Percentiles rank a stretch among this genome's conserved stretches.
Conservation (phyloP, 306 rosid species). For the Malus orientalis region DNA sequence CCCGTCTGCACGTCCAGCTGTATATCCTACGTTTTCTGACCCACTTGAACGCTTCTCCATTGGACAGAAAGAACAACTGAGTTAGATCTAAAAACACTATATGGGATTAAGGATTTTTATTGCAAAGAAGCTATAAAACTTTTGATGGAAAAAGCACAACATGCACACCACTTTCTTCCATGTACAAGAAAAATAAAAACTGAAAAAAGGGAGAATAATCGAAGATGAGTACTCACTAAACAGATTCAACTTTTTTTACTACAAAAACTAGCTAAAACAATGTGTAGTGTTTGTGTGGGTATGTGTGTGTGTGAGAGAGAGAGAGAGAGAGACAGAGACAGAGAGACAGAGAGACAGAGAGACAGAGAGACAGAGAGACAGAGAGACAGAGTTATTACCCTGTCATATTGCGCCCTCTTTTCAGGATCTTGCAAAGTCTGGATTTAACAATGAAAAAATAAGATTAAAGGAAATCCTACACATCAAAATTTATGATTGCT, state of each 20-base stretch:
- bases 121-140: constrained; percentile 19
- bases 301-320: too few relatives aligned
- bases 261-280: not conserved
- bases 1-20: constrained; percentile 24
- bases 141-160: constrained; percentile 2
- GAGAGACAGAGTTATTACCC: constrained; percentile 29
- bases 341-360: not conserved
- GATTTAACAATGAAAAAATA: constrained; percentile 3
- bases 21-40: constrained; percentile 42
- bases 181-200: not conserved
- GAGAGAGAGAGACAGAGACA: not conserved
- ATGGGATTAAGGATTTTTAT: constrained; percentile 5
- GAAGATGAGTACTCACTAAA: not conserved
- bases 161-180: not conserved
- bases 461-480: not conserved
- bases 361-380: not conserved
- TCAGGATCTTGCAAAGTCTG: constrained; percentile 79
- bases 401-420: constrained; percentile 63
- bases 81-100: constrained; percentile 15
- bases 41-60: constrained; percentile 40
- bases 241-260: not conserved
- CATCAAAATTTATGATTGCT: not conserved
- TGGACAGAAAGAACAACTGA: constrained; percentile 13
- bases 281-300: not conserved
- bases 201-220: not conserved